These are phyloP conservation scores for Trichomonas gallinae DNA, from an alignment of 208 protist genomes.

Conservation along the genomic window DNA sequence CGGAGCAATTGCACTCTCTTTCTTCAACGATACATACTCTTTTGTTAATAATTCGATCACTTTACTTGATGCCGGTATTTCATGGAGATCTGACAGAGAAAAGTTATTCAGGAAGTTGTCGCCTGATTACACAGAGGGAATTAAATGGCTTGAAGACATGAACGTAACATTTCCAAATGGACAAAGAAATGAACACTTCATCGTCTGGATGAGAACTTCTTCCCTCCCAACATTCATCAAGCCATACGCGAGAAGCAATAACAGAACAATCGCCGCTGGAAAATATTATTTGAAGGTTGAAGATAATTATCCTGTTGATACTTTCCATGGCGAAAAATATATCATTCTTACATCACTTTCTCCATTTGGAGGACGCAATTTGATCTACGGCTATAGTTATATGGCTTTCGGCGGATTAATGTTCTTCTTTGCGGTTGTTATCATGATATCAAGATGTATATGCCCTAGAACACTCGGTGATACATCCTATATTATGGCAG, in stretches of 20 bases:
- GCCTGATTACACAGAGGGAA: not conserved
- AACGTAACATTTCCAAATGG: not conserved
- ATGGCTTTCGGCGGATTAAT: slow-evolving; percentile 64
- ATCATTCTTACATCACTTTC: slow-evolving; percentile 73
- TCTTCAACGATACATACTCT: not conserved
- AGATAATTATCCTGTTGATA: slow-evolving; percentile 49
- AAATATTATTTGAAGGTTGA: slow-evolving; percentile 12
- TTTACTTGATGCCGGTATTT: not conserved
- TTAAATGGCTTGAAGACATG: not conserved
- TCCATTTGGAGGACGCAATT: slow-evolving; percentile 79
- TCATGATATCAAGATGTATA: slow-evolving; percentile 50
- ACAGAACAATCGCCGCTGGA: slow-evolving; percentile 33
- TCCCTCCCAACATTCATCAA: slow-evolving; percentile 85
- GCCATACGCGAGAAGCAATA: slow-evolving; percentile 73
- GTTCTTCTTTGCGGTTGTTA: slow-evolving; percentile 55
- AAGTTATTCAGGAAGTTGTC: not conserved
- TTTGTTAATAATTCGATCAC: not conserved
- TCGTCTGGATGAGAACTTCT: slow-evolving; percentile 89
- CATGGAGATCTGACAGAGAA: not conserved
- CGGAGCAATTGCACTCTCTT: not conserved
- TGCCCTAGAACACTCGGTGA: slow-evolving; percentile 45
- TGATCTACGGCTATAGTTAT: slow-evolving; percentile 72
- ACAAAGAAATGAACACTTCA: slow-evolving; percentile 74
- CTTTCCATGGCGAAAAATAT: slow-evolving; percentile 75
- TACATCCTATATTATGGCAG: slow-evolving; percentile 34